Conservation (phyloP, 2,329 filamentous ascomycete genomes). For the Pseudocercospora fuligena region DNA sequence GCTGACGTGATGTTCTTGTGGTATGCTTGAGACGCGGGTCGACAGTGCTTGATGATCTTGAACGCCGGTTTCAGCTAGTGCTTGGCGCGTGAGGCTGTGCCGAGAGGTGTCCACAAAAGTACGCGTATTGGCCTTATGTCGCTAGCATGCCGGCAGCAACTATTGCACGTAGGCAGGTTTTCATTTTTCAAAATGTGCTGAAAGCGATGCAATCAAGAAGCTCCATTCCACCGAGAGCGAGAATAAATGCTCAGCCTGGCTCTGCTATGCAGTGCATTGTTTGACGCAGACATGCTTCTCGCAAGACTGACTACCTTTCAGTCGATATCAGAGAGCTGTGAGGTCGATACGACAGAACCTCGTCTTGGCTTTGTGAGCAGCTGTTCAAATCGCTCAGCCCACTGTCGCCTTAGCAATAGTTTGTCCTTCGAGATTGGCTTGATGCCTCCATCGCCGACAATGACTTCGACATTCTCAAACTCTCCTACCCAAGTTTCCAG, state of each 20-base stretch:
- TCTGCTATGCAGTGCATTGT: too few relatives aligned
- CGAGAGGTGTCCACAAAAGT: too few relatives aligned
- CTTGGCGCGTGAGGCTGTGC: not conserved
- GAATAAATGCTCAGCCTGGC: too few relatives aligned
- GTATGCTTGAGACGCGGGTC: not conserved
- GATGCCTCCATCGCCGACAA: slow-evolving; percentile 6
- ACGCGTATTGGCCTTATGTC: not conserved
- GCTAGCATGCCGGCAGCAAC: not conserved
- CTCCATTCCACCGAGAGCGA: too few relatives aligned
- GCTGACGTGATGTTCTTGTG: not conserved
- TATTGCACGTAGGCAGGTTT: not conserved
- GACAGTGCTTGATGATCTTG: not conserved
- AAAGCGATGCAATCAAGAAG: too few relatives aligned
- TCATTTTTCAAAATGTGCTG: not conserved
- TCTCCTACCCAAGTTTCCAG: slow-evolving; percentile 15
- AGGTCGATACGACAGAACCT: not conserved
- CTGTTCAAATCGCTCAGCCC: slow-evolving; percentile 7
- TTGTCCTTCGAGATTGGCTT: not conserved
- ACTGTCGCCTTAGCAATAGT: not conserved
- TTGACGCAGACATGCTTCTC: too few relatives aligned
- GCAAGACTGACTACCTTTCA: not conserved
- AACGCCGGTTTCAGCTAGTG: not conserved
- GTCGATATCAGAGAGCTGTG: slow-evolving; percentile 1
- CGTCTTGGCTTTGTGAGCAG: slow-evolving; percentile 9
- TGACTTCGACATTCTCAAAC: slow-evolving; percentile 19